These are phyloP conservation scores for Monosporascus sp. DNA, from an alignment of 2,329 filamentous ascomycete species.

Conservation along the genomic window DNA sequence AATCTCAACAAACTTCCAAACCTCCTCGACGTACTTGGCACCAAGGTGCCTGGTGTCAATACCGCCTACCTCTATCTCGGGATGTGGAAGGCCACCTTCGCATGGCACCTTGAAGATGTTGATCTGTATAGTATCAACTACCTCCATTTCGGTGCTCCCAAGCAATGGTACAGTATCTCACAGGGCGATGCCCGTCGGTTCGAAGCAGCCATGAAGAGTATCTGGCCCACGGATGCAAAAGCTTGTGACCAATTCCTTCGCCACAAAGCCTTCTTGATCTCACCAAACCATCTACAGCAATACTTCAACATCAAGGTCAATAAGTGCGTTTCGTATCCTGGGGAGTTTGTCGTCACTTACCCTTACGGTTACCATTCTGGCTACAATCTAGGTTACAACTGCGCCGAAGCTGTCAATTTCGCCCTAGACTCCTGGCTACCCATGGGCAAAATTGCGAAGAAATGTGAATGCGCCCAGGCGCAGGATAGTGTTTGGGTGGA, in stretches of 20 bases:
- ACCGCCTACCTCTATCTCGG: constrained; percentile 96
- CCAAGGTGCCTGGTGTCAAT: constrained; percentile 95
- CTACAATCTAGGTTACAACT: constrained; percentile 97
- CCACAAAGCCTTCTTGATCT: constrained; percentile 97
- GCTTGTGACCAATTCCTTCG: constrained; percentile 93
- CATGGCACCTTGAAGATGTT: constrained; percentile 97
- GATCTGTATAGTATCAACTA: constrained; percentile 99
- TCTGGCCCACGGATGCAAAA: constrained; percentile 94
- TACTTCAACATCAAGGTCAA: constrained; percentile 96
- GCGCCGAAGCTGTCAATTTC: constrained; percentile 97
- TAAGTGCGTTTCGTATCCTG: constrained; percentile 89
- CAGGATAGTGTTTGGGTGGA: constrained; percentile 99
- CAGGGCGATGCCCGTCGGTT: constrained; percentile 91
- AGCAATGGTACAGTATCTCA: constrained; percentile 99
- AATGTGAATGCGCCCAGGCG: constrained; percentile 91
- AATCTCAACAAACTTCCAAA: constrained; percentile 95
- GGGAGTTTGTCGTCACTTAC: constrained; percentile 97
- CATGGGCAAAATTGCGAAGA: constrained; percentile 92
- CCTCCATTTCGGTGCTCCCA: constrained; percentile 95
- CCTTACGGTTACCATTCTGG: constrained; percentile 98
- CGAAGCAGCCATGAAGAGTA: constrained; percentile 89
- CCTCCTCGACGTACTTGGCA: constrained; percentile 85
- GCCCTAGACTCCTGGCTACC: constrained; percentile 92
- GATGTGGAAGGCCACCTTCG: constrained; percentile 99
- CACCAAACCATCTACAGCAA: constrained; percentile 77